Conservation (phyloP, 345 rosid species). For the Viola odorata region DNA sequence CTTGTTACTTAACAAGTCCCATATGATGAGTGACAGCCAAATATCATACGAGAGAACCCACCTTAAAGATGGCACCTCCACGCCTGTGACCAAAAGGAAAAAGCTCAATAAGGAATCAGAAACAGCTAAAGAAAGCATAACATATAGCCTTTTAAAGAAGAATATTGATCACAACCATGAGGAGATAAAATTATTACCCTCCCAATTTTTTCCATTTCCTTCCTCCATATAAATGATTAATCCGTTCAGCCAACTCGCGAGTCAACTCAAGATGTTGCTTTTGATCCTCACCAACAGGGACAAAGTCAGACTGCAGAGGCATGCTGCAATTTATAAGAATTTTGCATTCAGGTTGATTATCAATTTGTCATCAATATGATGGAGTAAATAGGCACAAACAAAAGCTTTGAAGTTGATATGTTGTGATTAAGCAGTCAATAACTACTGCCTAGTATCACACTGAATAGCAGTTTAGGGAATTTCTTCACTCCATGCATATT, state of each 20-base stretch:
- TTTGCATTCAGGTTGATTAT: constrained; percentile 21
- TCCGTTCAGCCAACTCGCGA: constrained; percentile 75
- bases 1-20: constrained; percentile 10
- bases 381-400: constrained; percentile 4
- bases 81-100: constrained; percentile 42
- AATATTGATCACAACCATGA: constrained; percentile 5
- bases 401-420: background rate
- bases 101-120: constrained; percentile 1
- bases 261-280: constrained; percentile 94
- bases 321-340: constrained; percentile 43
- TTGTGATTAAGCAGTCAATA: background rate
- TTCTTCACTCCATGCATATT: background rate
- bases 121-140: background rate
- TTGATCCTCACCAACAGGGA: constrained; percentile 97
- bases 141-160: constrained; percentile 7
- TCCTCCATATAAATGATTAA: constrained; percentile 81
- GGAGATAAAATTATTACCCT: constrained; percentile 44
- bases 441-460: background rate
- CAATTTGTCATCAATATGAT: constrained; percentile 14
- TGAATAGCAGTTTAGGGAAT: background rate
- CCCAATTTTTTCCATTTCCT: constrained; percentile 97
- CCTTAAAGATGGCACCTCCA: constrained; percentile 83
- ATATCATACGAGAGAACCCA: constrained; percentile 26
- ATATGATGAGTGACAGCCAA: constrained; percentile 19
- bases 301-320: constrained; percentile 75